phyloP scores from a whole-genome alignment of 305 asterid species.

The Andrographis paniculata region DNA sequence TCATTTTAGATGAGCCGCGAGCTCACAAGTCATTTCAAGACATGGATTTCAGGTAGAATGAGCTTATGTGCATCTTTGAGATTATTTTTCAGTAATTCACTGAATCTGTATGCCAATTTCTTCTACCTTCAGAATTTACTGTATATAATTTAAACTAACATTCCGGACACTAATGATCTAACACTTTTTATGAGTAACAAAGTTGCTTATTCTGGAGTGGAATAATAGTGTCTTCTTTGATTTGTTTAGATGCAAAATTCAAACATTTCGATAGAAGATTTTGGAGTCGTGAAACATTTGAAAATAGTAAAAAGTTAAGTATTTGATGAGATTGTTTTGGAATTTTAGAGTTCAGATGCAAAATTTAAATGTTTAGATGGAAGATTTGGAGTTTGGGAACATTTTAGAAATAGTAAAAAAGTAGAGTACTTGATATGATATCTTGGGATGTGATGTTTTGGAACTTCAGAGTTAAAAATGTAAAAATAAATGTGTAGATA shows the following conservation, averaged over 20 bases:
- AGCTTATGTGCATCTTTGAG: conserved; percentile 6
- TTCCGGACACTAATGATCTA: conserved; percentile 8
- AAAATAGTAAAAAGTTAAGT: too few species aligned
- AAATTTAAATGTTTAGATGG: too few species aligned
- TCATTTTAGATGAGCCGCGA: conserved; percentile 69
- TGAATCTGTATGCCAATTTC: conserved; percentile 4
- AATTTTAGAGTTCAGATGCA: too few species aligned
- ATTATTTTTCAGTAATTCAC: conserved; percentile 2
- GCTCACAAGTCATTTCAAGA: conserved; percentile 95
- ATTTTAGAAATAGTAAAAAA: too few species aligned
- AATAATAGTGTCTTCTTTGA: not conserved
- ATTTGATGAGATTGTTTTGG: too few species aligned
- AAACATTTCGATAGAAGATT: conserved; percentile 13
- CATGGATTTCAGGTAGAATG: conserved; percentile 81
- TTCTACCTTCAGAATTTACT: not conserved
- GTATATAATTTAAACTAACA: not conserved
- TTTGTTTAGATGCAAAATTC: conserved; percentile 13
- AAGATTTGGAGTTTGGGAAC: too few species aligned
- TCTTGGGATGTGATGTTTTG: too few species aligned
- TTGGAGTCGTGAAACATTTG: too few species aligned
- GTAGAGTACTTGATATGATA: too few species aligned
- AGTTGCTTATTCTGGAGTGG: conserved; percentile 6
- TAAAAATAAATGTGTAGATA: too few species aligned
- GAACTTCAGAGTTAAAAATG: too few species aligned
- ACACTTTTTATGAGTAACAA: conserved; percentile 5